Evolutionary conservation across 176 grass and related monocot genomes (phyloP).

Genomic region (Oryza coarctata): DNA sequence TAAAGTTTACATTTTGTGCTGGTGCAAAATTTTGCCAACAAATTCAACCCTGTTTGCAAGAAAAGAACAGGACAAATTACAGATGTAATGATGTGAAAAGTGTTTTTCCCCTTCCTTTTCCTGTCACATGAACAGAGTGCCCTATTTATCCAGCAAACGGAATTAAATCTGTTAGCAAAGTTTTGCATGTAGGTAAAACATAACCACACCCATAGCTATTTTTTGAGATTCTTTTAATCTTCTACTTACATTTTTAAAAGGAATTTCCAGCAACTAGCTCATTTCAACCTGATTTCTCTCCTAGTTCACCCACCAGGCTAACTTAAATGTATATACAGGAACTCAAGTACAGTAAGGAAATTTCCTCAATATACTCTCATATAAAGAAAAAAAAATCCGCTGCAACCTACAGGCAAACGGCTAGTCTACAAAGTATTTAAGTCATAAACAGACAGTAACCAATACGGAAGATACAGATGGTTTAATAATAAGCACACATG

Average conservation of each 20-base stretch:
- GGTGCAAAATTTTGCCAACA: neutral
- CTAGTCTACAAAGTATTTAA: neutral
- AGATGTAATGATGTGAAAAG: too few species aligned
- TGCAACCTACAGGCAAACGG: too few species aligned
- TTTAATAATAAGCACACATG: neutral
- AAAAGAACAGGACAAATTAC: neutral
- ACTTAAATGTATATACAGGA: neutral
- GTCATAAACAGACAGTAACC: neutral
- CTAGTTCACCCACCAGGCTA: too few species aligned
- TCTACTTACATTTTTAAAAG: neutral
- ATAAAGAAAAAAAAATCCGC: too few species aligned
- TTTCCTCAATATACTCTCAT: too few species aligned
- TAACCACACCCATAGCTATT: too few species aligned
- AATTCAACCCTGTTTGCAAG: neutral
- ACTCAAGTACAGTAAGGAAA: neutral
- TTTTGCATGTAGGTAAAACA: too few species aligned
- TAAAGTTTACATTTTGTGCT: neutral
- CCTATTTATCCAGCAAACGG: too few species aligned
- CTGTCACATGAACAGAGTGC: too few species aligned
- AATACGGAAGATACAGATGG: conserved; percentile 8
- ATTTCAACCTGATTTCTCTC: neutral
- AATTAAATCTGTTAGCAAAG: too few species aligned
- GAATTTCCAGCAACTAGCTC: neutral
- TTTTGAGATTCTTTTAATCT: too few species aligned
- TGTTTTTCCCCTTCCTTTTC: too few species aligned